Evolutionary conservation across 2,329 filamentous ascomycete genomes (phyloP).

Genomic region (Ceratocystis smalleyi): DNA sequence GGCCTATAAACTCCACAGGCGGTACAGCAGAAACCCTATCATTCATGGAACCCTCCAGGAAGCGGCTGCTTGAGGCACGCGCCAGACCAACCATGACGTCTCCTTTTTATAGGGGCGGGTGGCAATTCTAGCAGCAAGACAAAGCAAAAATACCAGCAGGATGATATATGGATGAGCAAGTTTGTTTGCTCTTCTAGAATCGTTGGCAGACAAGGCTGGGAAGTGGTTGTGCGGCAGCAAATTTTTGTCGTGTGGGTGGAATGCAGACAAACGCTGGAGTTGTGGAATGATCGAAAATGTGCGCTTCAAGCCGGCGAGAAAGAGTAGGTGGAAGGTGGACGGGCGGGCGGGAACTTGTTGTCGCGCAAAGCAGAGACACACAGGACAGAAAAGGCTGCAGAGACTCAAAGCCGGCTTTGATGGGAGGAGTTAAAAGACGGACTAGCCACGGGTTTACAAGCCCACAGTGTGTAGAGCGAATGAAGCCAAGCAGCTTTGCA

Average conservation of each 20-base stretch:
- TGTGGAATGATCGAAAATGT: not conserved
- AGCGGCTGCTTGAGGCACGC: constrained; percentile 34
- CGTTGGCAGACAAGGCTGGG: constrained; percentile 1
- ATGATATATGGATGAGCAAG: not conserved
- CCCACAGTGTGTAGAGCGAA: not conserved
- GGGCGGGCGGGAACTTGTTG: not conserved
- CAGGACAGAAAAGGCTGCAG: not conserved
- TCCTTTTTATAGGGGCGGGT: constrained; percentile 3
- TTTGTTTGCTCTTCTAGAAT: not conserved
- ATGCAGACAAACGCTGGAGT: not conserved
- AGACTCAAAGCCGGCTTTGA: not conserved
- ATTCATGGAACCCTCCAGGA: constrained; percentile 77
- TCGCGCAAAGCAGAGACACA: not conserved
- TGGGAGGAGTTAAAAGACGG: not conserved
- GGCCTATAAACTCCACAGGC: constrained; percentile 48
- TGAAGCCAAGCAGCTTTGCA: not conserved
- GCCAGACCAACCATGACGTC: constrained; percentile 12
- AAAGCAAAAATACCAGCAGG: not conserved
- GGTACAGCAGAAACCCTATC: constrained; percentile 59
- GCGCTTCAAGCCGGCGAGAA: not conserved
- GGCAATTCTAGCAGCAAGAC: not conserved
- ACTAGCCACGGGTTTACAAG: not conserved
- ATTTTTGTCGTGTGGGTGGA: not conserved
- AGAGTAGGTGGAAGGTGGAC: not conserved
- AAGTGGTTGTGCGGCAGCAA: not conserved